phyloP scores from a whole-genome alignment of 257 asterid genomes.

The Solanum habrochaites region DNA sequence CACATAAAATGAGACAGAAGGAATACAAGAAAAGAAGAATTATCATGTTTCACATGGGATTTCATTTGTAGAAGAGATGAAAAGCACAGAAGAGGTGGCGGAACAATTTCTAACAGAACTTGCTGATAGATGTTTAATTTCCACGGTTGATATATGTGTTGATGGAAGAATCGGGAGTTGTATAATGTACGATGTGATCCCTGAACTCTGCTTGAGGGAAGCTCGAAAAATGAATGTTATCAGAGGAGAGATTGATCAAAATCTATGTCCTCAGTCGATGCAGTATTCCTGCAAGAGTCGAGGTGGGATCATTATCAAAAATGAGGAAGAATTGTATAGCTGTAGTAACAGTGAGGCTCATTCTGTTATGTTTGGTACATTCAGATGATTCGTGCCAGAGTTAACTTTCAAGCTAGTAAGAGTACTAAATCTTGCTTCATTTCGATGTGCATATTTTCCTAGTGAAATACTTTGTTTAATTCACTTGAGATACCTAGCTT shows the following conservation, averaged over 20 bases:
- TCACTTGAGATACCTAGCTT: background rate
- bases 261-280: background rate
- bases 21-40: too few species aligned
- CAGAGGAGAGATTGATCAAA: background rate
- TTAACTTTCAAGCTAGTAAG: background rate
- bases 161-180: background rate
- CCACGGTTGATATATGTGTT: background rate
- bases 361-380: background rate
- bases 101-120: background rate
- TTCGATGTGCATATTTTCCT: background rate
- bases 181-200: background rate
- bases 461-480: background rate
- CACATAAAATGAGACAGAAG: too few species aligned
- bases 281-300: background rate
- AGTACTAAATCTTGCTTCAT: background rate
- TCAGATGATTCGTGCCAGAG: accelerated
- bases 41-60: too few species aligned
- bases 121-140: background rate
- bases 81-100: background rate
- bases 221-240: background rate
- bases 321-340: background rate
- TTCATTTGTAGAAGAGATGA: background rate
- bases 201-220: conserved; percentile 1
- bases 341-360: background rate
- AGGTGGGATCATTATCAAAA: background rate